These are phyloP conservation scores for Erysimum cheiranthoides DNA, from an alignment of 345 rosid genomes.

Conservation along the genomic window DNA sequence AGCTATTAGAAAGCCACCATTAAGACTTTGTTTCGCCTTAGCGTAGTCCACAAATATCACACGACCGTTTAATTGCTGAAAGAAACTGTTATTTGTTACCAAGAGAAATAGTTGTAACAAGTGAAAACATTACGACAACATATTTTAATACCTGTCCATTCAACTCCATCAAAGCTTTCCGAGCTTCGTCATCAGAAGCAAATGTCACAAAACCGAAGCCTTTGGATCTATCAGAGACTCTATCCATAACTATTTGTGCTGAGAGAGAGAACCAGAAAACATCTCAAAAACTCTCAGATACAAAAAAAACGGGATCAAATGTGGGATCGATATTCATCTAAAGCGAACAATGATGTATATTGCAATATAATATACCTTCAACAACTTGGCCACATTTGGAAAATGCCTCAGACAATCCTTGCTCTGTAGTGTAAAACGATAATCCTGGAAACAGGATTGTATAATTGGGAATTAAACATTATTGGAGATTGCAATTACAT, in stretches of 20 bases:
- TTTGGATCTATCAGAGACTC: conserved; percentile 69
- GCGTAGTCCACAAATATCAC: conserved; percentile 76
- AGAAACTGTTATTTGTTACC: conserved; percentile 26
- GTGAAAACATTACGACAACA: background rate
- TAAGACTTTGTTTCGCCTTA: conserved; percentile 52
- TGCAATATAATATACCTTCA: conserved; percentile 58
- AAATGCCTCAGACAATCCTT: conserved; percentile 72
- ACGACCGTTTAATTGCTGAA: conserved; percentile 71
- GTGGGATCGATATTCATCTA: background rate
- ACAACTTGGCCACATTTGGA: conserved; percentile 86
- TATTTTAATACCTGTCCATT: conserved; percentile 67
- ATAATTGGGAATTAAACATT: conserved; percentile 1
- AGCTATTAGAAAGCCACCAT: conserved; percentile 65
- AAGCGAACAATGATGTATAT: background rate
- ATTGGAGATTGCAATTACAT: background rate
- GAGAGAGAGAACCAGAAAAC: conserved; percentile 7
- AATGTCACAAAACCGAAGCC: conserved; percentile 90
- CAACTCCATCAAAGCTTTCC: conserved; percentile 61
- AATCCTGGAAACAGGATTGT: conserved; percentile 54
- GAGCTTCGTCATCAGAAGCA: conserved; percentile 81
- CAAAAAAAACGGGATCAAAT: background rate
- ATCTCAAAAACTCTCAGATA: conserved; percentile 5
- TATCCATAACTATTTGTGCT: conserved; percentile 73
- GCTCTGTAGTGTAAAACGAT: conserved; percentile 71
- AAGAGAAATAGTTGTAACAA: background rate